Evolutionary conservation across 768 basidiomycete genomes (phyloP), one percentile per base, ranked within the genome.

Genomic region (Crassisporium funariophilum): DNA sequence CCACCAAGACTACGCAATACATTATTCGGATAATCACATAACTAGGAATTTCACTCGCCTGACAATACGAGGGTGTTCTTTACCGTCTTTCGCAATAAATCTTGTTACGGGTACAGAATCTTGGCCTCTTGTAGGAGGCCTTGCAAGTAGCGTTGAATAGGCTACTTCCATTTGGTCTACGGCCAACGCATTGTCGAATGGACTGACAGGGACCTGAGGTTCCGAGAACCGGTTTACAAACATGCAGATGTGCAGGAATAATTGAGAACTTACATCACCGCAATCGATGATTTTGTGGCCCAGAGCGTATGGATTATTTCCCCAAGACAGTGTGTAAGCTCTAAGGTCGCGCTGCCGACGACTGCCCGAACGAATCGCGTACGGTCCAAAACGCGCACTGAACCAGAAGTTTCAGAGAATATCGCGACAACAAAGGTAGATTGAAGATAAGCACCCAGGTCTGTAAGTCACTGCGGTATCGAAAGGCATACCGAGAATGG

Each of bases 151-250:
- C 0, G 87, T 86, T 4, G 81, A 75, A 61, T 94, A 95, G 1
- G 90, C 92, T 6, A 88, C 82, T 61, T 92, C 83, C 69, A 95
- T 88, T 63, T 94, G 91, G 54, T 91, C 87, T 20, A 95, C 65
- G 2, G 91, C 92, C 10, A 91, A 73, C 0, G 81, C 79, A 62
- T 91, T 89, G 64, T 95, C 91, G 60, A 87, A 92, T 0, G 89
- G 86, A 39, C 66, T 82, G 31, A 88, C 66, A 4, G 93, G 92
- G 10, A 91, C 78, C 86, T 90, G 43, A 12, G 35, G 41, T 35
- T 15, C 23, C n/a, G n/a, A 34, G 22, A 21, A 43, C 20, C n/a
- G n/a, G n/a, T n/a, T n/a, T n/a, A n/a, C n/a, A n/a, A n/a, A n/a
- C n/a, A n/a, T n/a, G n/a, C n/a, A n/a, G n/a, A n/a, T n/a, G n/a